Conservation (phyloP, 257 asterid species). For the Jacaranda copaia region DNA sequence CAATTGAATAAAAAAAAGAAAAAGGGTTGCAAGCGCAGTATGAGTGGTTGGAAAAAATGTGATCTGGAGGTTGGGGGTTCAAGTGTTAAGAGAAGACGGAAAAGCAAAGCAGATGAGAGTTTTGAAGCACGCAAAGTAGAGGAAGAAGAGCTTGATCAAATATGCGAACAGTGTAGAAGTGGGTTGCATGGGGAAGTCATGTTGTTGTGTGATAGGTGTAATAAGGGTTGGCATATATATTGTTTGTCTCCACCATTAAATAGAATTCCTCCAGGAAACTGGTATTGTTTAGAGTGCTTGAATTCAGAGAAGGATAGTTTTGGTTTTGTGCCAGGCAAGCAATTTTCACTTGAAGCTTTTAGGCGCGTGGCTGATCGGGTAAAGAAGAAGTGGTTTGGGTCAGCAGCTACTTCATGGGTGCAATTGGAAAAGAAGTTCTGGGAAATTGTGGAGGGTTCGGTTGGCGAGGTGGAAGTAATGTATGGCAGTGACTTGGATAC, state of each 20-base stretch:
- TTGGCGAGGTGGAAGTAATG: slow-evolving; percentile 89
- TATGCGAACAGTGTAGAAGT: slow-evolving; percentile 93
- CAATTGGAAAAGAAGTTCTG: slow-evolving; percentile 92
- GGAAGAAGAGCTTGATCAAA: slow-evolving; percentile 66
- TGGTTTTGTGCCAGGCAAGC: slow-evolving; percentile 91
- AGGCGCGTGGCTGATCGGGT: slow-evolving; percentile 88
- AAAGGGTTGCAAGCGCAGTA: slow-evolving; percentile 53
- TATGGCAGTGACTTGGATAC: slow-evolving; percentile 98
- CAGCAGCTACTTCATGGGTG: slow-evolving; percentile 64
- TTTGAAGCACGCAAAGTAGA: slow-evolving; percentile 55
- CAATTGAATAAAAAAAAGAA: slow-evolving; percentile 62
- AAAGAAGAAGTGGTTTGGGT: slow-evolving; percentile 92
- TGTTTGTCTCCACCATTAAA: slow-evolving; percentile 92
- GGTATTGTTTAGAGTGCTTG: slow-evolving; percentile 95
- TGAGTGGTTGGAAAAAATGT: slow-evolving; percentile 51
- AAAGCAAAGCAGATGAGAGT: slow-evolving; percentile 71
- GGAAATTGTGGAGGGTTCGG: slow-evolving; percentile 96
- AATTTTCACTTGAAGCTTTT: slow-evolving; percentile 77
- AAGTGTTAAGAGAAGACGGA: slow-evolving; percentile 76
- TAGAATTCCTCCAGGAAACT: slow-evolving; percentile 85
- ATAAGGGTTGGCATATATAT: slow-evolving; percentile 94
- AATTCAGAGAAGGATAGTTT: slow-evolving; percentile 90
- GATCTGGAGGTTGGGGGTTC: slow-evolving; percentile 54
- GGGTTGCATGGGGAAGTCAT: slow-evolving; percentile 97
- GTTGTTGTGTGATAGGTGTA: slow-evolving; percentile 95